Percentiles rank a stretch among this genome's conserved stretches.
phyloP scores from a whole-genome alignment of 441 rosid genomes.

The Gossypium laxum region DNA sequence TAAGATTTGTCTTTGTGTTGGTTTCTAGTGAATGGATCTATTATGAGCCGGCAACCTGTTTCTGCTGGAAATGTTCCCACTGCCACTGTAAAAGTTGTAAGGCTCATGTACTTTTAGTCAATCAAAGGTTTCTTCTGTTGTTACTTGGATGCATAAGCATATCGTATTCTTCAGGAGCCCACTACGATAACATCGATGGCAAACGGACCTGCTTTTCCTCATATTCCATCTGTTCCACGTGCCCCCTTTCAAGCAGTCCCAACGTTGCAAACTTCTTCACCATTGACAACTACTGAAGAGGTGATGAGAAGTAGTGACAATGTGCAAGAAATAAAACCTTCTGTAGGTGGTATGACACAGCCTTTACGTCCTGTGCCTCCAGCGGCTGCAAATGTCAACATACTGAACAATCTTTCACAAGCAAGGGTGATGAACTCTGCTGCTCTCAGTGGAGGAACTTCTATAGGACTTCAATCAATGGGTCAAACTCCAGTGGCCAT shows the following conservation, averaged over 20 bases:
- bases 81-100: conserved; percentile 84
- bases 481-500: conserved; percentile 77
- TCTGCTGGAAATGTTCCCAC: conserved; percentile 63
- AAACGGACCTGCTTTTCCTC: conserved; percentile 56
- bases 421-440: conserved; percentile 85
- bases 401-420: conserved; percentile 81
- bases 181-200: conserved; percentile 55
- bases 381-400: conserved; percentile 64
- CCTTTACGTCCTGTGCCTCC: conserved; percentile 62
- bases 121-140: conserved; percentile 8
- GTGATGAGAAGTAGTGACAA: conserved; percentile 47
- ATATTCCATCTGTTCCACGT: conserved; percentile 55
- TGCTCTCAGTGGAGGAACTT: conserved; percentile 77
- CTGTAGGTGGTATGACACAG: conserved; percentile 54
- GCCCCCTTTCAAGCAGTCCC: conserved; percentile 65
- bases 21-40: conserved; percentile 57
- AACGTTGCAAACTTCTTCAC: conserved; percentile 76
- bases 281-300: conserved; percentile 68
- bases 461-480: conserved; percentile 57
- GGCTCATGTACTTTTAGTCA: conserved; percentile 25
- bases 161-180: conserved; percentile 56
- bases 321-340: conserved; percentile 69
- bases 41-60: conserved; percentile 53
- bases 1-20: conserved; percentile 17
- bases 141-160: conserved; percentile 11